Conservation (phyloP, 257 asterid species). For the Parsonsia alboflavescens region DNA sequence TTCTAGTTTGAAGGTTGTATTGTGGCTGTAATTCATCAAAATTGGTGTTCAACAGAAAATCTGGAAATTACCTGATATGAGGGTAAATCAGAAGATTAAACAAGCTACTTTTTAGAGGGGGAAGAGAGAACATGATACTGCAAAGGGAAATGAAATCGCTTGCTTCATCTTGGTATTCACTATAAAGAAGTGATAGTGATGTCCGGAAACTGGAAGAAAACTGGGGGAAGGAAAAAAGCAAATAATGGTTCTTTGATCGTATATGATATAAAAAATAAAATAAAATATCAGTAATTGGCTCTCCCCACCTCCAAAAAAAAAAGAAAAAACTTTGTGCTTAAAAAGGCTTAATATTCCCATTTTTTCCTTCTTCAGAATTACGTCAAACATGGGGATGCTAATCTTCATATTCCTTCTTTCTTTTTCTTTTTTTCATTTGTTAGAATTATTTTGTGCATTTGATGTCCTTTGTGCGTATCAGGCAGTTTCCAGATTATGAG, state of each 20-base stretch:
- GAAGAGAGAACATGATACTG: background rate
- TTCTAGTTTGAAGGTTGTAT: background rate
- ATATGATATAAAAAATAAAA: background rate
- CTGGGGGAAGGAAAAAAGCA: background rate
- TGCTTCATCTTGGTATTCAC: too few species aligned
- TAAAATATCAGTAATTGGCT: background rate
- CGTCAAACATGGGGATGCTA: background rate
- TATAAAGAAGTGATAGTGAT: background rate
- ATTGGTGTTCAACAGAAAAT: background rate
- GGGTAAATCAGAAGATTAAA: background rate
- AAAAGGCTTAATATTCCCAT: background rate
- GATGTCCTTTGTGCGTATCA: background rate
- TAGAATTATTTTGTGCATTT: background rate
- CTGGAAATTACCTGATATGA: background rate
- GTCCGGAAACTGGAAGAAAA: background rate
- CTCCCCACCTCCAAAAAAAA: background rate
- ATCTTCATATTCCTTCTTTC: background rate
- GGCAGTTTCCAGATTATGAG: background rate
- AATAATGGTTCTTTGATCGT: background rate
- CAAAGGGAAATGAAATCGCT: background rate
- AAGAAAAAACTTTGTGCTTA: background rate
- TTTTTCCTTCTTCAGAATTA: background rate
- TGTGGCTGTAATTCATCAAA: background rate
- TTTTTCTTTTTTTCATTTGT: background rate
- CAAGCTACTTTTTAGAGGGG: background rate